Conservation (phyloP, 345 rosid genomes). For the Aquilaria yunnanensis region DNA sequence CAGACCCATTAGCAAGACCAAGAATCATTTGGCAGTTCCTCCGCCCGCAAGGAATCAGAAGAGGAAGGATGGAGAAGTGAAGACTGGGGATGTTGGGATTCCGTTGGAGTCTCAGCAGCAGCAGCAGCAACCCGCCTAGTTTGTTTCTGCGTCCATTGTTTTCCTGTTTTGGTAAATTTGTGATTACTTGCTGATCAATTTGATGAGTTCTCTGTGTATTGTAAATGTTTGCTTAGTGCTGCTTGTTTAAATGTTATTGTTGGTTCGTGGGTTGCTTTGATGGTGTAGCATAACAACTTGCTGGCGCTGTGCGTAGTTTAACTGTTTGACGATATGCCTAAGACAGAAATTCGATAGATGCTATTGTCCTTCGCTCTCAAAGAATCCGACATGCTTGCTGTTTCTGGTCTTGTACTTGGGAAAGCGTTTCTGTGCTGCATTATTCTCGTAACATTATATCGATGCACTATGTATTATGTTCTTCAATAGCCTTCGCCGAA, state of each 20-base stretch:
- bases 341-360: too few relatives aligned
- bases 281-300: too few relatives aligned
- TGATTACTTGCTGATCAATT: conserved; percentile 1
- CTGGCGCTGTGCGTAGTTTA: too few relatives aligned
- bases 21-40: conserved; percentile 60
- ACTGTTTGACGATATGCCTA: too few relatives aligned
- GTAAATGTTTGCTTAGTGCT: conserved; percentile 5
- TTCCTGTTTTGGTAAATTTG: conserved; percentile 20
- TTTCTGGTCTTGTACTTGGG: too few relatives aligned
- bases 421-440: too few relatives aligned
- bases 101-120: conserved; percentile 64
- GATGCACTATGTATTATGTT: too few relatives aligned
- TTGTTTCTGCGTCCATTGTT: conserved; percentile 1
- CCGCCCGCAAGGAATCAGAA: conserved; percentile 23
- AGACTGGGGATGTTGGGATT: conserved; percentile 48
- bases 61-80: conserved; percentile 19
- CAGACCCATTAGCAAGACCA: conserved; percentile 88
- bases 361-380: too few relatives aligned
- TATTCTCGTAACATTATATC: too few relatives aligned
- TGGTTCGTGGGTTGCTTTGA: too few relatives aligned
- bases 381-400: too few relatives aligned
- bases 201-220: not conserved
- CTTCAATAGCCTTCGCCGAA: too few relatives aligned
- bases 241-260: not conserved
- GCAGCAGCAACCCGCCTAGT: conserved; percentile 28